A percentile compares a stretch with the other conserved stretches of the same genome.
phyloP scores from a whole-genome alignment of 225 moss, liverwort and hornwort species.

The Marchantia polymorpha region DNA sequence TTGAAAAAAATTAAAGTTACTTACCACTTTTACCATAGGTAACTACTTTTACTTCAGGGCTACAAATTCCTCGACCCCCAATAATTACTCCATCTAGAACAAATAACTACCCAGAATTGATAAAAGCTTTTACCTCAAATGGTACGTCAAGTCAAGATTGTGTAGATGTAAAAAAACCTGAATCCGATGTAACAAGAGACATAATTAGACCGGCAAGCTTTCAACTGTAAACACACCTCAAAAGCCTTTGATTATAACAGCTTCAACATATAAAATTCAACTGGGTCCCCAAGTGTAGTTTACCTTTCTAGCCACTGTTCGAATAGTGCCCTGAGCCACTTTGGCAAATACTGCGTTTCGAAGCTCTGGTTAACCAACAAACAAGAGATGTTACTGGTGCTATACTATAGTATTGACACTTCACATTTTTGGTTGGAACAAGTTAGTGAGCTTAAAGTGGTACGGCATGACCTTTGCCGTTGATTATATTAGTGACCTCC shows the following conservation, averaged over 20 bases:
- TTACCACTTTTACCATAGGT: too few species aligned
- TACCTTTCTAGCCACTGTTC: constrained; percentile 96
- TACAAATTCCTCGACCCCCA: too few species aligned
- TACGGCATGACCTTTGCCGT: too few species aligned
- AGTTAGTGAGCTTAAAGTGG: too few species aligned
- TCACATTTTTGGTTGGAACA: too few species aligned
- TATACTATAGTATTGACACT: too few species aligned
- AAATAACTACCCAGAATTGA: neutral
- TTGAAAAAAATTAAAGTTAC: too few species aligned
- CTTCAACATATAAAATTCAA: neutral
- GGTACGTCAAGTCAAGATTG: constrained; percentile 90
- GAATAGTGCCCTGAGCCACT: constrained; percentile 98
- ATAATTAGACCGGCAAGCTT: neutral
- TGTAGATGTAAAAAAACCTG: constrained; percentile 98
- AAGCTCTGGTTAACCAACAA: constrained; percentile 62
- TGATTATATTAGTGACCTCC: too few species aligned
- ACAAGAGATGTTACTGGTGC: too few species aligned
- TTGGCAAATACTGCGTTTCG: constrained; percentile 99
- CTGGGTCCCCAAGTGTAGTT: neutral
- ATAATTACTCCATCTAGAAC: neutral
- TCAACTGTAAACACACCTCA: constrained; percentile 16
- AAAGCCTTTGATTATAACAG: constrained; percentile 4
- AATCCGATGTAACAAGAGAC: constrained; percentile 18
- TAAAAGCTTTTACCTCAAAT: constrained; percentile 65
- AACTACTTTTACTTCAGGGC: too few species aligned